Evolutionary conservation across 148 eudicot species (phyloP), one percentile per base, ranked within the genome.

Genomic region (Fagopyrum homotropicum): DNA sequence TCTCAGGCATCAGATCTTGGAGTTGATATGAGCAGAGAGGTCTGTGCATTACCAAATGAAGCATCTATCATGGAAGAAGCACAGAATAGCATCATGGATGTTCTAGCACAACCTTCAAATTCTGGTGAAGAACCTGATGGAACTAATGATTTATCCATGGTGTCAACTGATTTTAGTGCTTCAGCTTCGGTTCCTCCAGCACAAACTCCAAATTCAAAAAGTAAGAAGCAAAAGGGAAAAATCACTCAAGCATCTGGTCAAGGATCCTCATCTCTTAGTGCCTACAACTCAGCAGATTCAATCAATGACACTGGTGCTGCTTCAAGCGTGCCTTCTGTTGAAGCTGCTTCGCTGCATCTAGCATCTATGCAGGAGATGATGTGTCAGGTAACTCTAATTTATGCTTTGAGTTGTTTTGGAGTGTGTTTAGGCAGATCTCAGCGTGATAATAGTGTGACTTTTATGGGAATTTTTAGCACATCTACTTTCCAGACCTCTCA

Each of bases 1-100:
- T 95, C 99, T 73, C 99, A 96, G 86, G 97, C 94, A 26, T 89
- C 98, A 17, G 94, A 89, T 84, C 87, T 90, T 77, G 97, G 97
- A 72, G 85, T 76, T 77, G 89, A 92, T 73, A 82, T 71, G 51
- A 70, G 51, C 16, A 45, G 73, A 47, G 73, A 70, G 26, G 45
- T 5, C 9, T 85, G 83, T 54, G 77, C 52, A 49, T 72, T 79
- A 80, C 85, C 68, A 29, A 61, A 29, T 59, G 91, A 88, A 72
- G 77, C 82, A n/a, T 87, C 88, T 76, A 61, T 51, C 40, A 68
- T 82, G 29, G 87, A 91, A 82, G 95, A 88, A 80, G 81, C 88
- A 80, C 81, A 61, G 10, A 61, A 61, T 10, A 29, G 43, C 12
- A 26, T 26, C 22, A 61, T 61, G 68, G 68, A 61, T 8, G 68